Evolutionary conservation across 352 stramenopile genomes (phyloP), one percentile per base, ranked within the genome.

Genomic region (Pythium folliculosum): DNA sequence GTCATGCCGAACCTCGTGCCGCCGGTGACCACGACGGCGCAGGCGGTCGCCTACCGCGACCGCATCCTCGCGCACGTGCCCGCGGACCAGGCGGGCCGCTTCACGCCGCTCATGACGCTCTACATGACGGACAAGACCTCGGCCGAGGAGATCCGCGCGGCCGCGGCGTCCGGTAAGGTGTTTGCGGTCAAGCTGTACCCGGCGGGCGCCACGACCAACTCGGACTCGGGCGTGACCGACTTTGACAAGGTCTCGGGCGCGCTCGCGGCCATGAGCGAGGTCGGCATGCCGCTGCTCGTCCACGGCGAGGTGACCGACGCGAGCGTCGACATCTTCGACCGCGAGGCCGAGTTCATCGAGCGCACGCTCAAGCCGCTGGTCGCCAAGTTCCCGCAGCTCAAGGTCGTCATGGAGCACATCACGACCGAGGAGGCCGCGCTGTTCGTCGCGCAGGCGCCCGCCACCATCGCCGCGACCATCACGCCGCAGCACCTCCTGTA

Each of bases 331-430:
- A 95, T 99, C 43, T 99, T 99, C 73, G 97, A 99, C 66, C 88
- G 97, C 56, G 98, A 99, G 76, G 84, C 89, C 3, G 81, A 83
- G 17, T 99, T 99, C 78, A 98, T 99, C 50, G 85, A 98, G 71
- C 76, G 93, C 67, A 90, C 98, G 64, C 91, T 99, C 56, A 96
- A 92, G 69, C 94, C 96, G 21, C 68, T 99, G 5, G 91, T 99
- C 7, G 68, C 61, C n/a, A 87, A 95, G 56, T 95, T 98, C 75
- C 96, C 96, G 9, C 76, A 84, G 37, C 85, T 99, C 32, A 99
- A 99, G 80, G 89, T 99, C 60, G 97, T 99, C n/a, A 98, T 99
- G 95, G 98, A 99, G 80, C 98, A 99, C 77, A 99, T 99, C 70
- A 99, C 96, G 60, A 99, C 98, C 9, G 87, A 90, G 51, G 88